Percentiles rank a stretch among this genome's conserved stretches.
These are phyloP conservation scores for Agastache rugosa DNA, from an alignment of 257 asterid genomes.

Conservation along the genomic window DNA sequence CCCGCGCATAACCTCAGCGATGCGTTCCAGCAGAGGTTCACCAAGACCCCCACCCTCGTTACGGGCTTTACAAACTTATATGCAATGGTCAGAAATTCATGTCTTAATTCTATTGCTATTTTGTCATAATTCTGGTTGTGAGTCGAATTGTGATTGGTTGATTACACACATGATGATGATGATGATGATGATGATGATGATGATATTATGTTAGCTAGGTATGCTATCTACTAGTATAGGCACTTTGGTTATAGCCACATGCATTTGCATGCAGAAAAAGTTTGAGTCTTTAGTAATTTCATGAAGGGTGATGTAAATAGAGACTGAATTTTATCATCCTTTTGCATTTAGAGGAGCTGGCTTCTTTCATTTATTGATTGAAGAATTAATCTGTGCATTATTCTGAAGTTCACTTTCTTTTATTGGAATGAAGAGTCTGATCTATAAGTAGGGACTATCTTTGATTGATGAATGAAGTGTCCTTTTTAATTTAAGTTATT, in stretches of 20 bases:
- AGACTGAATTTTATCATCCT: no score
- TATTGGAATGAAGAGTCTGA: no score
- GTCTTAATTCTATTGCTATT: neutral
- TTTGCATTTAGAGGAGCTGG: constrained; percentile 2
- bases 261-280: neutral
- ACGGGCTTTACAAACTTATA: constrained; percentile 84
- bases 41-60: constrained; percentile 86
- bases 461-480: no score
- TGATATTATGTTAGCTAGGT: no score
- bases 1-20: constrained; percentile 98
- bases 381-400: neutral
- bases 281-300: neutral
- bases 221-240: no score
- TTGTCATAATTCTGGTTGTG: neutral
- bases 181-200: no score
- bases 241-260: no score
- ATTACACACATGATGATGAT: no score
- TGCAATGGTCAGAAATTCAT: constrained; percentile 69
- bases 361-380: neutral
- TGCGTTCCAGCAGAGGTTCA: constrained; percentile 87
- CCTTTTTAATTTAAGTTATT: no score
- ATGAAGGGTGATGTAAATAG: no score
- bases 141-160: constrained; percentile 1
- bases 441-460: no score
- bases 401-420: no score